These are phyloP conservation scores for Sugiyamaella sp. DNA, from an alignment of 1,139 yeast species.

Conservation along the genomic window DNA sequence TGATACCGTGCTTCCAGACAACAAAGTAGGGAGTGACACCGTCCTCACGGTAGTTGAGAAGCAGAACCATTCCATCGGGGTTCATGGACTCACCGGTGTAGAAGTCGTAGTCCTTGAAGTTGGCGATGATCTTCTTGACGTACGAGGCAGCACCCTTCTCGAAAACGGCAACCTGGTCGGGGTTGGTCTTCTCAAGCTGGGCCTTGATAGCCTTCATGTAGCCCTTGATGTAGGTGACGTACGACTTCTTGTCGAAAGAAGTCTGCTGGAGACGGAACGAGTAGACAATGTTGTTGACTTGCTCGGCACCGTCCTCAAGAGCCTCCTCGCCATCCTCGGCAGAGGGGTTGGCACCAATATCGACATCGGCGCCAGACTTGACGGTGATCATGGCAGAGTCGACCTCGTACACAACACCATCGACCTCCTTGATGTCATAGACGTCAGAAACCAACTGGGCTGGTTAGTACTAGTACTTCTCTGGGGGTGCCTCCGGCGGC, in stretches of 20 bases:
- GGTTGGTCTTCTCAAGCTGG: slow-evolving; percentile 81
- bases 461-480: slow-evolving; percentile 9
- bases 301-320: slow-evolving; percentile 79
- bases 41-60: slow-evolving; percentile 99
- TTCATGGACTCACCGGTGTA: slow-evolving; percentile 99
- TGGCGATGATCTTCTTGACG: slow-evolving; percentile 92
- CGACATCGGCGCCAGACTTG: slow-evolving; percentile 83
- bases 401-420: slow-evolving; percentile 92
- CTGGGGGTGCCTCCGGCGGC: too few species aligned
- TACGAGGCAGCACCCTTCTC: slow-evolving; percentile 96
- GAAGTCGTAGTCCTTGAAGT: slow-evolving; percentile 99
- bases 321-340: slow-evolving; percentile 89
- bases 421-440: slow-evolving; percentile 84
- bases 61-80: slow-evolving; percentile 97
- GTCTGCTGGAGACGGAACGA: slow-evolving; percentile 98
- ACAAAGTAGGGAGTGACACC: slow-evolving; percentile 97
- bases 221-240: slow-evolving; percentile 92
- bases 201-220: slow-evolving; percentile 97
- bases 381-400: slow-evolving; percentile 91
- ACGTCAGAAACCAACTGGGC: slow-evolving; percentile 76
- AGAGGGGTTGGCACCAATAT: slow-evolving; percentile 99
- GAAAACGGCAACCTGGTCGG: slow-evolving; percentile 82
- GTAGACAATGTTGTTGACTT: slow-evolving; percentile 97
- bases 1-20: slow-evolving; percentile 98
- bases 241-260: slow-evolving; percentile 95